Conservation (phyloP, 768 basidiomycete genomes). For the Lyophyllum atratum region DNA sequence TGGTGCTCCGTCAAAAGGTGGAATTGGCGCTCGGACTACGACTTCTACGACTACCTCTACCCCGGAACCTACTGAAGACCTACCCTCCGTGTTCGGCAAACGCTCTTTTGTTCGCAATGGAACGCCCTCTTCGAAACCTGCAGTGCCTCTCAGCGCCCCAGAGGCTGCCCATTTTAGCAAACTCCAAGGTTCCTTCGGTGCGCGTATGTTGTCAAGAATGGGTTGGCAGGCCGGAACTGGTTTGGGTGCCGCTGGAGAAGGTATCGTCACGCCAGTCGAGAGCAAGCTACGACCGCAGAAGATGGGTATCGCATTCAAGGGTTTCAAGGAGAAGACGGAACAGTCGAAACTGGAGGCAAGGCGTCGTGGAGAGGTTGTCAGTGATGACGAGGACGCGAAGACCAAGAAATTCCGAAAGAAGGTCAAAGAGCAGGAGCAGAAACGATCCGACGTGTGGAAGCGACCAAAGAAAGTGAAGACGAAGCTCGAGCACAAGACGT, state of each 20-base stretch:
- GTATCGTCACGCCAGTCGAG: conserved; percentile 88
- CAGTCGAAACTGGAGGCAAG: conserved; percentile 82
- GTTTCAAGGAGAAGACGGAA: conserved; percentile 86
- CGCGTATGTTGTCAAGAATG: conserved; percentile 91
- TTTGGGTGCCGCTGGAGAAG: conserved; percentile 72
- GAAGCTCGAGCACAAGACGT: conserved; percentile 92
- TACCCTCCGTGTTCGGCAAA: conserved; percentile 45
- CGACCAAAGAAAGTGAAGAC: conserved; percentile 82
- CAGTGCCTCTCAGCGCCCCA: conserved; percentile 54
- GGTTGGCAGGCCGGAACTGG: conserved; percentile 89
- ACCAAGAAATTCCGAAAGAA: conserved; percentile 54
- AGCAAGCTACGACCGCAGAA: conserved; percentile 82
- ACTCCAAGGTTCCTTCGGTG: conserved; percentile 76
- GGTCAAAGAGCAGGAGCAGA: conserved; percentile 53
- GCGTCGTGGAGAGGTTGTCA: conserved; percentile 70
- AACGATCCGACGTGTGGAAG: conserved; percentile 83
- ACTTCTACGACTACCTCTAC: conserved; percentile 20
- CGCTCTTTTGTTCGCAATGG: conserved; percentile 55
- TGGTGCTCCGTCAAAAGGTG: conserved; percentile 23
- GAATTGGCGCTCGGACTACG: conserved; percentile 27
- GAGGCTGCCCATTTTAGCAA: conserved; percentile 86
- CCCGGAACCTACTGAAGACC: conserved; percentile 21
- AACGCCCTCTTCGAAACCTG: conserved; percentile 46
- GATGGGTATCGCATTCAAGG: conserved; percentile 85
- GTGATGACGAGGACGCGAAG: conserved; percentile 67